Percentiles rank a stretch among this genome's conserved stretches.
phyloP scores from a whole-genome alignment of 148 eudicot genomes.

The Rhododendron mucronatum region DNA sequence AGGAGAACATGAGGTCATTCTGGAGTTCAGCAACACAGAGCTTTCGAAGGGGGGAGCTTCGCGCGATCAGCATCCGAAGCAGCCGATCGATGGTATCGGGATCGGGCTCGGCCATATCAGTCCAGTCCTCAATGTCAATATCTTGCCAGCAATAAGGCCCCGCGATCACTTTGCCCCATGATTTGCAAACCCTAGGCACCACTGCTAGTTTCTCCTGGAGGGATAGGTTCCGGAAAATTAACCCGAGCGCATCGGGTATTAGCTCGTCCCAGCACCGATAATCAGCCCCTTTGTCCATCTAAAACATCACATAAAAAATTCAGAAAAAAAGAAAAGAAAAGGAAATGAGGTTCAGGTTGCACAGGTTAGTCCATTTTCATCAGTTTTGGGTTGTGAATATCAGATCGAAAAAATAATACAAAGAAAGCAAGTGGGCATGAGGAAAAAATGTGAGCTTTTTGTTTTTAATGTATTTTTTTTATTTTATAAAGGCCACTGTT shows the following conservation, averaged over 20 bases:
- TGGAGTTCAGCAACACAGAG: constrained; percentile 54
- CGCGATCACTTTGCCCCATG: constrained; percentile 57
- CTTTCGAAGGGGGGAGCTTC: constrained; percentile 50
- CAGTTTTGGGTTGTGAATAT: not conserved
- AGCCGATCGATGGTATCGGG: constrained; percentile 42
- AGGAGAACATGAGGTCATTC: constrained; percentile 43
- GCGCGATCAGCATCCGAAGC: constrained; percentile 50
- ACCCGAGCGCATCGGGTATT: constrained; percentile 68
- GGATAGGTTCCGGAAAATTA: constrained; percentile 45
- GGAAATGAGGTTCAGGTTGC: not conserved
- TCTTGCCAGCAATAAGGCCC: constrained; percentile 88
- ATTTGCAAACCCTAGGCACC: constrained; percentile 66
- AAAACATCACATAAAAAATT: not conserved
- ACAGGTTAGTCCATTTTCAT: not conserved
- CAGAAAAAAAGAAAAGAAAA: not conserved
- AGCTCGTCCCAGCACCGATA: constrained; percentile 58
- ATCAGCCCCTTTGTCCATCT: constrained; percentile 45
- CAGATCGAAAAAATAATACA: not conserved
- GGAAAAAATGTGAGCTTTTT: too few relatives aligned
- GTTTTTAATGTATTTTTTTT: not conserved
- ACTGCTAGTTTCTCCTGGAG: constrained; percentile 53
- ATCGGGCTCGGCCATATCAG: constrained; percentile 29
- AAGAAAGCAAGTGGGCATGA: not conserved
- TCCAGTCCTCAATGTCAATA: constrained; percentile 67
- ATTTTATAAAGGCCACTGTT: too few relatives aligned